phyloP scores from a whole-genome alignment of 371 early-diverging fungal genomes.

The Nematocida displodere region DNA sequence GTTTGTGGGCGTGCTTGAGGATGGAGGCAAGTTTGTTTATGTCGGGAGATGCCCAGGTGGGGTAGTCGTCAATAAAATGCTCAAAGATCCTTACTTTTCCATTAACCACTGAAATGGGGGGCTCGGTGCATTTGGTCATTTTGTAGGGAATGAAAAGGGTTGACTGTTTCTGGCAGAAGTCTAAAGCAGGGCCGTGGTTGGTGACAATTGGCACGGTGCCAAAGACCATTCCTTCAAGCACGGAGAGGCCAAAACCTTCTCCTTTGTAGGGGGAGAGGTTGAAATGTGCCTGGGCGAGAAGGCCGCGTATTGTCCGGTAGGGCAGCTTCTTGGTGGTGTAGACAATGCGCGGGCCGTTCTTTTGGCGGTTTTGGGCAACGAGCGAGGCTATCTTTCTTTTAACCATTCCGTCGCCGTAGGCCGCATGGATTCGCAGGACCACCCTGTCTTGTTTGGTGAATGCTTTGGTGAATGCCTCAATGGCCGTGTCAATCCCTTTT shows the following conservation, averaged over 20 bases:
- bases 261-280: slow-evolving; percentile 29
- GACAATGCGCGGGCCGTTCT: slow-evolving; percentile 35
- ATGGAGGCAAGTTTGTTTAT: not conserved
- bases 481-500: slow-evolving; percentile 34
- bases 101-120: not conserved
- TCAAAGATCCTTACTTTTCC: slow-evolving; percentile 6
- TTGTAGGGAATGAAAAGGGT: slow-evolving; percentile 30
- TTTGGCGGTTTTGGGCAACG: not conserved
- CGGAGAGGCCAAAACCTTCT: slow-evolving; percentile 46
- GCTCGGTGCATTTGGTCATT: not conserved
- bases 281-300: slow-evolving; percentile 22
- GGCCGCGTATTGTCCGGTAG: not conserved
- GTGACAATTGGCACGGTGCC: slow-evolving; percentile 45
- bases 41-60: slow-evolving; percentile 20
- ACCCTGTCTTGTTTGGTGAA: slow-evolving; percentile 27
- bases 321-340: not conserved
- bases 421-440: slow-evolving; percentile 28
- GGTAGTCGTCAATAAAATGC: not conserved
- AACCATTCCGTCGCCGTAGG: slow-evolving; percentile 23
- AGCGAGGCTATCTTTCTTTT: not conserved
- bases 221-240: slow-evolving; percentile 33
- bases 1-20: not conserved
- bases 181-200: slow-evolving; percentile 21
- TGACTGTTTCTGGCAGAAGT: slow-evolving; percentile 1
- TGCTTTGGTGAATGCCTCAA: slow-evolving; percentile 22